Percentiles rank a stretch among this genome's conserved stretches.
Evolutionary conservation across 2,329 filamentous ascomycete species (phyloP).

Genomic region (Botrytis sinoallii): DNA sequence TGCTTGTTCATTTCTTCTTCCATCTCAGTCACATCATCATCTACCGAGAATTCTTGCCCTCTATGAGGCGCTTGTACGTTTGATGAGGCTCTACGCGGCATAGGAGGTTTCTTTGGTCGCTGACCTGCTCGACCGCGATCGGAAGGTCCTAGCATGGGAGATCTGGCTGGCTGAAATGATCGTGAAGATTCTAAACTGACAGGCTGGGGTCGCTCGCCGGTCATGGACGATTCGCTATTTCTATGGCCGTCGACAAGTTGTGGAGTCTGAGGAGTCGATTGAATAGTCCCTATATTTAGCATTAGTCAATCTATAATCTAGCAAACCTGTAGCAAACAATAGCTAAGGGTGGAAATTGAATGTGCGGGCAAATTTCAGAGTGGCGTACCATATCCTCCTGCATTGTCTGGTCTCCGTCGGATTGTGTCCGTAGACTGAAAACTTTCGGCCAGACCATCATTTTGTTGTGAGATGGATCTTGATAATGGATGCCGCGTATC

Average conservation of each 20-base stretch:
- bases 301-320: neutral
- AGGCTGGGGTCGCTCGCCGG: constrained; percentile 31
- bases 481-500: constrained; percentile 46
- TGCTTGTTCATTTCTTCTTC: constrained; percentile 61
- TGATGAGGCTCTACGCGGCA: constrained; percentile 72
- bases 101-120: constrained; percentile 58
- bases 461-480: constrained; percentile 34
- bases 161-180: constrained; percentile 31
- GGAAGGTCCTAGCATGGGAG: constrained; percentile 36
- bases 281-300: constrained; percentile 30
- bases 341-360: neutral
- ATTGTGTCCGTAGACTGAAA: constrained; percentile 59
- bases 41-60: constrained; percentile 84
- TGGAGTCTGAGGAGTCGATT: constrained; percentile 20
- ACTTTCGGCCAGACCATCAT: constrained; percentile 51
- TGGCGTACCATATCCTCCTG: constrained; percentile 51
- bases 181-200: constrained; percentile 36
- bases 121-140: constrained; percentile 38
- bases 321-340: neutral
- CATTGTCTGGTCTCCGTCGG: constrained; percentile 52
- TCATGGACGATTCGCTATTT: constrained; percentile 33
- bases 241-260: constrained; percentile 30
- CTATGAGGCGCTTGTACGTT: constrained; percentile 69
- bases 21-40: constrained; percentile 81
- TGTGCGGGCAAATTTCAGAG: neutral